Evolutionary conservation across 352 stramenopile genomes (phyloP), one percentile per base, ranked within the genome.

Genomic region (Peronospora farinosa): DNA sequence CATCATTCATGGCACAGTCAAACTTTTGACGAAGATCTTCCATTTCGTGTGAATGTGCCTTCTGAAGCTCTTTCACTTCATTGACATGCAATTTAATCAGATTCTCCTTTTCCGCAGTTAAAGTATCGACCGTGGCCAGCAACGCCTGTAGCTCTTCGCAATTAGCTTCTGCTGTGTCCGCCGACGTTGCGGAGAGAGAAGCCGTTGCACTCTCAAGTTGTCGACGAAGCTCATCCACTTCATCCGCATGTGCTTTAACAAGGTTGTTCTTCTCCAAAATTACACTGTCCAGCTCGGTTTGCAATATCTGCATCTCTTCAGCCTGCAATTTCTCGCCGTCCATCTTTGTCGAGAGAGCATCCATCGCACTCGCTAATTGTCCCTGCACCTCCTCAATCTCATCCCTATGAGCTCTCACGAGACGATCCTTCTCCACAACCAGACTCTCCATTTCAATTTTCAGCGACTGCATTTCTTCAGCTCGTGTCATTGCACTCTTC

Each of bases 401-500:
- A 6, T 57, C 54, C 10, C 13, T 5, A 58, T 69, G 51, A 0
- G 17, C 36, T 46, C 42, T 48, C 27, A 49, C 47, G 0, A 66
- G 47, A 5, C 52, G 41, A 12, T 66, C 57, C 19, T 63, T 71
- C 19, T 63, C 54, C 0, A 38, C 46, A 1, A 31, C 43, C 38
- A 72, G 52, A 15, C 42, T 45, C 12, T 61, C 57, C 7, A 78
- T 23, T 13, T 74, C 51, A 7, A 65, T 44, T 40, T 47, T 47
- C 17, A 69, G 6, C 0, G 39, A 45, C 31, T 78, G 50, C 33
- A 77, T 47, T 45, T 76, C 56, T 13, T 73, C 65, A 13, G 59
- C 62, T 30, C 50, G 61, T 19, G 40, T 37, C 31, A 55, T 50
- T 7, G 59, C 64, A 25, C 65, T 60, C 13, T 57, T 28, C 35